A percentile compares a stretch with the other conserved stretches of the same genome.
Conservation (phyloP, 1,139 yeast genomes). For the Yamadazyma spencermartinsiae region DNA sequence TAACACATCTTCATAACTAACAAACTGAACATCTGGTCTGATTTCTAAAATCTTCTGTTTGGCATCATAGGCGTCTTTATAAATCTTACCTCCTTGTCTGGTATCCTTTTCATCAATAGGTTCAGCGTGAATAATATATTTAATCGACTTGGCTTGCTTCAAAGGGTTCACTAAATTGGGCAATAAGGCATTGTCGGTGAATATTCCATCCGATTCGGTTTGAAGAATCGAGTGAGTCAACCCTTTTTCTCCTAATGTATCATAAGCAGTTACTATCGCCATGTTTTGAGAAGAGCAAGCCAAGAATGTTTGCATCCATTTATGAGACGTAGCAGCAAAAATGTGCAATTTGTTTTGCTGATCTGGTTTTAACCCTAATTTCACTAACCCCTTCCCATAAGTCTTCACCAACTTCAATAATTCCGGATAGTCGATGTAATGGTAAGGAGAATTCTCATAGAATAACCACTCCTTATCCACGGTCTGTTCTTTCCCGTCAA, state of each 20-base stretch:
- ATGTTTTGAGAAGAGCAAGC: conserved; percentile 77
- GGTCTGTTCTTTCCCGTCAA: conserved; percentile 72
- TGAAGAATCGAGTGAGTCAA: conserved; percentile 82
- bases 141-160: conserved; percentile 59
- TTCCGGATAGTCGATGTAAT: conserved; percentile 63
- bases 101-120: conserved; percentile 60
- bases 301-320: conserved; percentile 88
- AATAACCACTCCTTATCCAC: conserved; percentile 86
- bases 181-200: conserved; percentile 78
- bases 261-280: conserved; percentile 95
- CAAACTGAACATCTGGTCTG: conserved; percentile 76
- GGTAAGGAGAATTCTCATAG: conserved; percentile 76
- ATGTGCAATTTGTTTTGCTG: conserved; percentile 71
- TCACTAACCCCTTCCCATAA: conserved; percentile 74
- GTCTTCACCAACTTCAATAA: conserved; percentile 49
- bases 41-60: conserved; percentile 55
- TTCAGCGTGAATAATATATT: conserved; percentile 72
- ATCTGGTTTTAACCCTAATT: conserved; percentile 69
- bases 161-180: conserved; percentile 70
- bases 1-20: conserved; percentile 65
- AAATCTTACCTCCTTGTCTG: conserved; percentile 61
- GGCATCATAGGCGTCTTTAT: conserved; percentile 56
- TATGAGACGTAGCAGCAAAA: conserved; percentile 80
- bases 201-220: conserved; percentile 75
- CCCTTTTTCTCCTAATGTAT: conserved; percentile 92